phyloP scores from a whole-genome alignment of 352 stramenopile genomes.

The Pythium folliculosum region DNA sequence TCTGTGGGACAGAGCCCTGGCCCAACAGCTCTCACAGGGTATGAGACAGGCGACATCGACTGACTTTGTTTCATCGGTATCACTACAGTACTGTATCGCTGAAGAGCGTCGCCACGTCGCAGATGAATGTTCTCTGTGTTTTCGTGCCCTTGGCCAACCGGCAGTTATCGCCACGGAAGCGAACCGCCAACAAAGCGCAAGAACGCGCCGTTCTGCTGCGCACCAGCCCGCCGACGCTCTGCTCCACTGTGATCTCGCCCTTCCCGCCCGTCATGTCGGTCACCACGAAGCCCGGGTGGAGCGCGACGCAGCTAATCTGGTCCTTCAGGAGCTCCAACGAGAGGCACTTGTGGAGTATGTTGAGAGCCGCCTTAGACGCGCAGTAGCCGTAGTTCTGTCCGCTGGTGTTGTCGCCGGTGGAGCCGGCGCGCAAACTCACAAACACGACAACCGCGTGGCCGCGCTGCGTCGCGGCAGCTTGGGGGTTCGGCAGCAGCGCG shows the following conservation, averaged over 20 bases:
- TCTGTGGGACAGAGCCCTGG: too few species aligned
- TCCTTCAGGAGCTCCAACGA: conserved; percentile 24
- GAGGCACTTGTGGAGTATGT: conserved; percentile 35
- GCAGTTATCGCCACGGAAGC: not conserved
- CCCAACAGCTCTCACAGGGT: too few species aligned
- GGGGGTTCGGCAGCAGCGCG: conserved; percentile 29
- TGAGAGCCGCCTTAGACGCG: conserved; percentile 50
- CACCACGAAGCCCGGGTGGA: conserved; percentile 29
- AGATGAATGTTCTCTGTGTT: too few species aligned
- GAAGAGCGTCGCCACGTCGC: too few species aligned
- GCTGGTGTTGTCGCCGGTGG: conserved; percentile 16
- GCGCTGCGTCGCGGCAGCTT: conserved; percentile 2
- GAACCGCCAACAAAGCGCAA: not conserved
- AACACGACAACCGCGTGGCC: conserved; percentile 31
- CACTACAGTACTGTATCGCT: too few species aligned
- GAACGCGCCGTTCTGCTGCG: conserved; percentile 12
- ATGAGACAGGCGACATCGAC: too few species aligned
- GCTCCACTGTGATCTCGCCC: conserved; percentile 14
- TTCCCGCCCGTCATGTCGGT: conserved; percentile 32
- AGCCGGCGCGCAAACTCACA: conserved; percentile 19
- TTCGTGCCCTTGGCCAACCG: too few species aligned
- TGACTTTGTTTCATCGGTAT: too few species aligned
- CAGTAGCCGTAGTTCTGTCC: conserved; percentile 39
- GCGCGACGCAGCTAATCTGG: conserved; percentile 15
- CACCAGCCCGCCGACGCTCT: conserved; percentile 21